Percentiles rank a stretch among this genome's conserved stretches.
Evolutionary conservation across 2,329 filamentous ascomycete species (phyloP).

Genomic region (Cercospora citrullina): DNA sequence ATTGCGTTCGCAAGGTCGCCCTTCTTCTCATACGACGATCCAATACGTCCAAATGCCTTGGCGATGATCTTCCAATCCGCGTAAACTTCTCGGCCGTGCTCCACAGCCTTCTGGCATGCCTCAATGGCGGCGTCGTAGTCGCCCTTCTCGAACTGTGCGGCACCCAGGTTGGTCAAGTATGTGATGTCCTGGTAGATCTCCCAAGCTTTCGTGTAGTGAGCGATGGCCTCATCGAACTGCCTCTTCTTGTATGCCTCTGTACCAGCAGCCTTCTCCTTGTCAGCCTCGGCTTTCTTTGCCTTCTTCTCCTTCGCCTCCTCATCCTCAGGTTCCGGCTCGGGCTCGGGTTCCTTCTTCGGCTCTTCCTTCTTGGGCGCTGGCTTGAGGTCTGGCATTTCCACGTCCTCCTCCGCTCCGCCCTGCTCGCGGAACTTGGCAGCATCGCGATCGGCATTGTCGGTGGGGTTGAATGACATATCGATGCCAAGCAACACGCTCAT

Average conservation of each 20-base stretch:
- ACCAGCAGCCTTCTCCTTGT: constrained; percentile 90
- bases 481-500: constrained; percentile 92
- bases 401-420: constrained; percentile 65
- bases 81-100: constrained; percentile 83
- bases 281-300: constrained; percentile 88
- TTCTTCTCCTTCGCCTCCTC: constrained; percentile 82
- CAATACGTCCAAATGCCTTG: constrained; percentile 95
- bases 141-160: constrained; percentile 93
- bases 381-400: constrained; percentile 80
- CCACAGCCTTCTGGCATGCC: constrained; percentile 80
- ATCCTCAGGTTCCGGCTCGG: constrained; percentile 68
- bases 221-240: constrained; percentile 90
- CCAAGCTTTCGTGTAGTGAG: constrained; percentile 94
- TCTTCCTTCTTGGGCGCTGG: constrained; percentile 45
- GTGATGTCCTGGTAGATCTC: constrained; percentile 93
- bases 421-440: constrained; percentile 64
- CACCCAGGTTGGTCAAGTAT: constrained; percentile 94
- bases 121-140: constrained; percentile 88
- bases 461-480: constrained; percentile 74
- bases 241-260: constrained; percentile 98
- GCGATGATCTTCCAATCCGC: constrained; percentile 98
- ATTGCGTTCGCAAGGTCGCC: constrained; percentile 78
- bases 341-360: constrained; percentile 61
- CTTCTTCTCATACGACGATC: constrained; percentile 87
- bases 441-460: constrained; percentile 47